Evolutionary conservation across 1,284 basidiomycete species (phyloP), one percentile per base, ranked within the genome.

Genomic region (Moniliophthora roreri): DNA sequence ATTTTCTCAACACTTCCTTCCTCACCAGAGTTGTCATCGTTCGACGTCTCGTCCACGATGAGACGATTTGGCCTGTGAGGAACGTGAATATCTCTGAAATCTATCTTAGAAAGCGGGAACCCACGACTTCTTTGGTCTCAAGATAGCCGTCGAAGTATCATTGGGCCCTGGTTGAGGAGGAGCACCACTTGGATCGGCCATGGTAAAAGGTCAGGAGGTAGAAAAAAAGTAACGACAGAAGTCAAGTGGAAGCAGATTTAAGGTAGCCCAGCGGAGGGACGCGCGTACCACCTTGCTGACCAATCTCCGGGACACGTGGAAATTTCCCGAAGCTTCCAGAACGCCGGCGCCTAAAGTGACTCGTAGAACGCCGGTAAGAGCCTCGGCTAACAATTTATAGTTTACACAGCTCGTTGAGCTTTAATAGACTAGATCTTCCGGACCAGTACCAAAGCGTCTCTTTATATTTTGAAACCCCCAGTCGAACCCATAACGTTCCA

Each of bases 111-210:
- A 32, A 55, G 40, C n/a, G 28, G 18, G 37, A 41, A 83, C 93
- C 63, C 69, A 96, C 95, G 92, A 95, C 80, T 95, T 95, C 90
- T 97, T 98, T 61, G 88, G 89, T 60, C 95, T 79, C 57, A 98
- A 78, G 69, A 98, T 97, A 45, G 95, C 94, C 28, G 95, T 97
- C n/a, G 94, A 91, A 55, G 82, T 80, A 65, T 95, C 93, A 68
- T 95, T 83, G 23, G 84, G 84, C 48, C 86, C 87, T 26, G 89
- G 86, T 64, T 84, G 85, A 55, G 87, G 80, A 55, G 86, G 63
- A 60, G 87, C 88, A 62, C 89, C 89, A 63, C 87, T 90, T 16
- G 89, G 89, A 74, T 92, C 88, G 62, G 83, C 83, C 81, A 87
- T 87, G 55, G 39, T 63, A 61, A 48, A 51, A 55, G 53, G 51